Evolutionary conservation across 257 asterid genomes (phyloP).

Genomic region (Perilla frutescens): DNA sequence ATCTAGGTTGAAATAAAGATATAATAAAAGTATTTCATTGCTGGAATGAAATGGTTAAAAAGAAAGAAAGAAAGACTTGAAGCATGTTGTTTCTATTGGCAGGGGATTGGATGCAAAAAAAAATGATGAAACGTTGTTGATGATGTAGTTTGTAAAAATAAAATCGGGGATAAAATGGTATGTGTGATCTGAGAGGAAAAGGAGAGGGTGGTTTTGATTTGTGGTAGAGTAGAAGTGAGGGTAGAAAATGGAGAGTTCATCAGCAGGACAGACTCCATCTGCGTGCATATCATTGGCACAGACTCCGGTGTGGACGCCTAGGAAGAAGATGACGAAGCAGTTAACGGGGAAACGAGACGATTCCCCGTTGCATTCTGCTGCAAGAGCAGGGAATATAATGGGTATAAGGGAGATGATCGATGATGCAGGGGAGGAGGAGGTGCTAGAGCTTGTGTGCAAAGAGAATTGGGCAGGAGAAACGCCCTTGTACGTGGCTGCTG

Average conservation of each 20-base stretch:
- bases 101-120: constrained; percentile 26
- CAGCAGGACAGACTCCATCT: constrained; percentile 18
- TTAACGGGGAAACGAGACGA: constrained; percentile 64
- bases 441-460: constrained; percentile 39
- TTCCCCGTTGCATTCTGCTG: constrained; percentile 57
- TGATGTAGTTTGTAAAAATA: background rate
- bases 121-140: constrained; percentile 12
- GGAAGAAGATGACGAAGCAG: constrained; percentile 67
- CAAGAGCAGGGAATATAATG: constrained; percentile 49
- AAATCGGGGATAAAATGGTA: constrained; percentile 7
- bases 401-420: constrained; percentile 47
- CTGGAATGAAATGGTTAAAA: background rate
- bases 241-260: constrained; percentile 30
- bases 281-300: constrained; percentile 9
- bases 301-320: constrained; percentile 45
- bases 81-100: constrained; percentile 23
- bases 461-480: constrained; percentile 65
- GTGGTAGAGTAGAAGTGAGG: background rate
- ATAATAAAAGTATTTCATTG: background rate
- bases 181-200: constrained; percentile 31
- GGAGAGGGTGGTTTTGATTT: constrained; percentile 3
- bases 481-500: constrained; percentile 56
- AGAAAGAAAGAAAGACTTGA: background rate
- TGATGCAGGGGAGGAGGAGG: constrained; percentile 38
- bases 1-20: background rate